These are phyloP conservation scores for Coniochaeta sp. DNA, from an alignment of 2,329 filamentous ascomycete genomes.

Conservation along the genomic window DNA sequence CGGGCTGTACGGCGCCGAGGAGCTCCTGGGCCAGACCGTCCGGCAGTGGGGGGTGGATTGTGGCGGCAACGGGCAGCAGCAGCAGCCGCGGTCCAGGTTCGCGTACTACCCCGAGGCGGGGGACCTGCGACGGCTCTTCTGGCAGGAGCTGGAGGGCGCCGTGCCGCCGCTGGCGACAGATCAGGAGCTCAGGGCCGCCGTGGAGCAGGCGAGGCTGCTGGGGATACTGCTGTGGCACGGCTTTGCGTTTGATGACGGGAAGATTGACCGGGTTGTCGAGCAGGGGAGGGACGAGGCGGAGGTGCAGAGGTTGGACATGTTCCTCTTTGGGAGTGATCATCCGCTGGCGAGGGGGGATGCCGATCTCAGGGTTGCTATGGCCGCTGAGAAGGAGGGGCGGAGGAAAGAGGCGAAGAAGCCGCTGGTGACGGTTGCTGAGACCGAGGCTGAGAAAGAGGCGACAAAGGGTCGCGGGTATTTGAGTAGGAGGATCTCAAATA, in stretches of 20 bases:
- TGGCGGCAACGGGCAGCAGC: neutral
- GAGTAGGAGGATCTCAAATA: neutral
- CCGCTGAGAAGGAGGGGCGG: neutral
- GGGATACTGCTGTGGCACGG: constrained; percentile 58
- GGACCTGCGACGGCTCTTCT: constrained; percentile 40
- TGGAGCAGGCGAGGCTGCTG: constrained; percentile 36
- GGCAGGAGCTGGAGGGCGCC: constrained; percentile 29
- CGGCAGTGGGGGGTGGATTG: neutral
- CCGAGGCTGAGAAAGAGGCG: neutral
- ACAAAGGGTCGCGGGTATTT: neutral
- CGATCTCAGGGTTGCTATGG: neutral
- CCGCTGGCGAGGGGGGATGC: neutral
- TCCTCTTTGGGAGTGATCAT: constrained; percentile 7
- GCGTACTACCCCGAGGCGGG: constrained; percentile 36
- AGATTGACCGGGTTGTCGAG: constrained; percentile 49
- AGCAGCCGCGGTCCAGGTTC: constrained; percentile 20
- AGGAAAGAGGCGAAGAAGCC: neutral
- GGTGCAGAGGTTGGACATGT: constrained; percentile 39
- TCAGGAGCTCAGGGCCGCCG: constrained; percentile 19
- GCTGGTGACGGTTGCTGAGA: neutral
- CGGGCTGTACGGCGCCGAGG: constrained; percentile 53
- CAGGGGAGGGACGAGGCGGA: constrained; percentile 42
- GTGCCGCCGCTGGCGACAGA: constrained; percentile 25
- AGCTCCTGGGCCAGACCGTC: constrained; percentile 44
- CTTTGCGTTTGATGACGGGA: constrained; percentile 55